Percentiles rank a stretch among this genome's conserved stretches.
phyloP scores from a whole-genome alignment of 1,139 yeast genomes.

The Yamadazyma aaseri region DNA sequence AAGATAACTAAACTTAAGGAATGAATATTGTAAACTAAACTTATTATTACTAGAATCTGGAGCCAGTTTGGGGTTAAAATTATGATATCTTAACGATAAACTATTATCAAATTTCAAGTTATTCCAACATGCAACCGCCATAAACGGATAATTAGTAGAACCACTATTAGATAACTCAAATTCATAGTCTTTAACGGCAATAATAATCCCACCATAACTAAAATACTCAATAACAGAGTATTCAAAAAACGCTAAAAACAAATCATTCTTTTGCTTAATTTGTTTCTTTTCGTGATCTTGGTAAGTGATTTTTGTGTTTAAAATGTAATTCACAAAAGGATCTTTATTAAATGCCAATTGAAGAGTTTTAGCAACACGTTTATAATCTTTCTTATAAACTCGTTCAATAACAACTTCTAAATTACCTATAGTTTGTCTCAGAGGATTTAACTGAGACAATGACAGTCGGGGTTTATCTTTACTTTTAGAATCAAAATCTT shows the following conservation, averaged over 20 bases:
- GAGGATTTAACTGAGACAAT: conserved; percentile 34
- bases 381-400: conserved; percentile 34
- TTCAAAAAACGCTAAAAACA: conserved; percentile 39
- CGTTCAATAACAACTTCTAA: conserved; percentile 30
- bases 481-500: conserved; percentile 36
- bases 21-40: conserved; percentile 25
- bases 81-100: conserved; percentile 21
- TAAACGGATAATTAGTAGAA: conserved; percentile 21
- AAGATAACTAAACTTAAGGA: conserved; percentile 30
- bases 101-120: conserved; percentile 28
- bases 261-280: conserved; percentile 30
- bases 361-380: conserved; percentile 40
- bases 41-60: conserved; percentile 19
- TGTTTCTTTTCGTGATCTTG: conserved; percentile 16
- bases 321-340: conserved; percentile 41
- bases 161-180: conserved; percentile 21
- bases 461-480: conserved; percentile 46
- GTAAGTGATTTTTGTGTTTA: conserved; percentile 30
- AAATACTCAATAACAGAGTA: conserved; percentile 36
- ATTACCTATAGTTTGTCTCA: conserved; percentile 19
- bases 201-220: conserved; percentile 31
- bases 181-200: conserved; percentile 34
- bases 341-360: conserved; percentile 38
- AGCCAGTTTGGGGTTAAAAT: conserved; percentile 16
- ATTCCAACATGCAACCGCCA: conserved; percentile 42